Base-by-base conservation (phyloP, 306 rosid species). In the Castanospermum australe region DNA sequence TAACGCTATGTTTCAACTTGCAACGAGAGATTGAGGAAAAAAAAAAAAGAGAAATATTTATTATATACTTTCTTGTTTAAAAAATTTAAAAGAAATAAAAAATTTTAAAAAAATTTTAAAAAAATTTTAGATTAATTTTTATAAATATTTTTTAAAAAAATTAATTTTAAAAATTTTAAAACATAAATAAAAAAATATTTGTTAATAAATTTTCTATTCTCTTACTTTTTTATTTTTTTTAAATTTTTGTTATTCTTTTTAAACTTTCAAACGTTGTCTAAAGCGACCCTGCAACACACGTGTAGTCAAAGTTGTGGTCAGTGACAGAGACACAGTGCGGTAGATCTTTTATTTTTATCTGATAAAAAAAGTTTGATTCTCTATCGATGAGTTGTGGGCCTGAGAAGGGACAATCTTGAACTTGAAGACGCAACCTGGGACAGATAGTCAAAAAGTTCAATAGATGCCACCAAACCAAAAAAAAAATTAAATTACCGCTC, bases 271-370 rank as follows among this genome's bases (percentile, higher is more conserved):
- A n/a, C n/a, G n/a, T n/a, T n/a, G n/a, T n/a, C n/a, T n/a, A n/a
- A 6, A 33, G 50, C 6, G 38, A 39, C 60, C 38, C 65, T 82
- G 86, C 38, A 77, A 41, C 82, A 44, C 86, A 84, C 85, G 88
- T 84, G 88, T 77, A 76, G 42, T 63, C 51, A 32, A 24, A 30
- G 79, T 41, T 69, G 62, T n/a, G 81, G 82, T 38, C 47, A 39
- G 63, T 56, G 80, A 30, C 47, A 39, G 63, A 47, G 80, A 30
- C 64, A 66, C 69, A 15, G 70, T 35, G 41, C 3, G 38, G 39
- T 17, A 6, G 33, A 41, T 54, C 42, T 28, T 63, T 65, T 17
- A 39, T 22, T n/a, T 77, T 66, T 17, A 63, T 62, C 5, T 33
- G 3, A 32, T 63, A 62, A 25, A 41, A 44, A 74, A 41, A 42